These are phyloP conservation scores for Raffaelea arxii DNA, from an alignment of 2,329 filamentous ascomycete species.

Conservation along the genomic window DNA sequence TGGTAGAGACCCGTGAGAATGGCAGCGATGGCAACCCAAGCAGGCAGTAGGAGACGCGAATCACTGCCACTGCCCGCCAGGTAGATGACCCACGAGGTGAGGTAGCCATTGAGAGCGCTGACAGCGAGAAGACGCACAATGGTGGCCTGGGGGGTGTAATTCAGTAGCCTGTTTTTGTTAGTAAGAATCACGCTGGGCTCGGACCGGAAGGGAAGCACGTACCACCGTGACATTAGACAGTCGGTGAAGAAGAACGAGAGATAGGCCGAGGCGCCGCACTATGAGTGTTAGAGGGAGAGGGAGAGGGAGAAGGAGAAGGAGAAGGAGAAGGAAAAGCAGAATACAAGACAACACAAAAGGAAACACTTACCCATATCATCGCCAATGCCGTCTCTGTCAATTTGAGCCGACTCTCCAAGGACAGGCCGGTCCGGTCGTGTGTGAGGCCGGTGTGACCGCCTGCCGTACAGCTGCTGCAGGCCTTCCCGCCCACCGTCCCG, in stretches of 20 bases:
- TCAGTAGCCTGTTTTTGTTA: conserved; percentile 57
- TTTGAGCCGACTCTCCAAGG: conserved; percentile 36
- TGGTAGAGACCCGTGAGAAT: conserved; percentile 68
- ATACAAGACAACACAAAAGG: too few relatives aligned
- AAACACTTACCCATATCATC: conserved; percentile 54
- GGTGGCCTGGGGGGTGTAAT: conserved; percentile 74
- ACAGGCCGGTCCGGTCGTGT: conserved; percentile 9
- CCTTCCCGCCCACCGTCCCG: conserved; percentile 1
- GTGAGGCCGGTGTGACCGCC: not conserved
- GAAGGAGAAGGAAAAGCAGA: not conserved
- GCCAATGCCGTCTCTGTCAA: conserved; percentile 63
- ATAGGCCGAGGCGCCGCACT: conserved; percentile 70
- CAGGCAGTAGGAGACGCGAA: conserved; percentile 60
- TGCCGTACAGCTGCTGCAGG: conserved; percentile 1
- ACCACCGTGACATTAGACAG: conserved; percentile 78
- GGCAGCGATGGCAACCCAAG: conserved; percentile 70
- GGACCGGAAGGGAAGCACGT: too few relatives aligned
- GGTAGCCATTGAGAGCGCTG: conserved; percentile 64
- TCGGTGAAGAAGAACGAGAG: conserved; percentile 77
- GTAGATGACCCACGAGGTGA: conserved; percentile 63
- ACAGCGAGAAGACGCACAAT: conserved; percentile 70
- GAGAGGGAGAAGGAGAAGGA: too few relatives aligned
- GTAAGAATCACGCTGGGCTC: not conserved
- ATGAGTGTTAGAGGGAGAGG: conserved; percentile 8
- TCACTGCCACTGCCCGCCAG: conserved; percentile 62